Evolutionary conservation across 2,329 filamentous ascomycete genomes (phyloP).

Genomic region (Neonectria ditissima): DNA sequence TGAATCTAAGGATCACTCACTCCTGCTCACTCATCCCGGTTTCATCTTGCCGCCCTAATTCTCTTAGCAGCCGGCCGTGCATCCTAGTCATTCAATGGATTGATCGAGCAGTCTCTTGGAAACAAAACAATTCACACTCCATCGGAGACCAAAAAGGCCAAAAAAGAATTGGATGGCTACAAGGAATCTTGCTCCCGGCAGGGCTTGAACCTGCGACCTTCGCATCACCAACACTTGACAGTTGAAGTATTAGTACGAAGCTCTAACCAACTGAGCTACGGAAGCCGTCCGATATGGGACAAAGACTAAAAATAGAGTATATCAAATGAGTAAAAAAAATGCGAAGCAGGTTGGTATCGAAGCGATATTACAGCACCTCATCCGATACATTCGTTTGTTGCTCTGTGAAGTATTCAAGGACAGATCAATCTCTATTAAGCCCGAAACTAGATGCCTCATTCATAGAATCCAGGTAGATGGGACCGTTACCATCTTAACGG

Average conservation of each 20-base stretch:
- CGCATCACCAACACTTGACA: slow-evolving; percentile 39
- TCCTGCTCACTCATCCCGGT: background rate
- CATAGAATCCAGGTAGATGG: too few species aligned
- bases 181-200: slow-evolving; percentile 42
- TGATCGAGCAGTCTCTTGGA: background rate
- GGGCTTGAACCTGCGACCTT: slow-evolving; percentile 47
- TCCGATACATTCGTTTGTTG: background rate
- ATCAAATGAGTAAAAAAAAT: too few species aligned
- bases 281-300: slow-evolving; percentile 42
- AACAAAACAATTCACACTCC: too few species aligned
- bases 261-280: slow-evolving; percentile 48
- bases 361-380: background rate
- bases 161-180: slow-evolving; percentile 34
- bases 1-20: background rate
- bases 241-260: slow-evolving; percentile 46
- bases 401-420: background rate
- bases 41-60: background rate
- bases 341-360: too few species aligned
- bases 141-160: background rate
- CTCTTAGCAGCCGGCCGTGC: background rate
- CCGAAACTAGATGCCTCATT: background rate
- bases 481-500: too few species aligned
- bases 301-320: too few species aligned
- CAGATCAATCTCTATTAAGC: background rate
- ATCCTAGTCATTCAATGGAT: background rate